phyloP scores from a whole-genome alignment of 805 yeast genomes.

The Schizosaccharomyces lindneri region DNA sequence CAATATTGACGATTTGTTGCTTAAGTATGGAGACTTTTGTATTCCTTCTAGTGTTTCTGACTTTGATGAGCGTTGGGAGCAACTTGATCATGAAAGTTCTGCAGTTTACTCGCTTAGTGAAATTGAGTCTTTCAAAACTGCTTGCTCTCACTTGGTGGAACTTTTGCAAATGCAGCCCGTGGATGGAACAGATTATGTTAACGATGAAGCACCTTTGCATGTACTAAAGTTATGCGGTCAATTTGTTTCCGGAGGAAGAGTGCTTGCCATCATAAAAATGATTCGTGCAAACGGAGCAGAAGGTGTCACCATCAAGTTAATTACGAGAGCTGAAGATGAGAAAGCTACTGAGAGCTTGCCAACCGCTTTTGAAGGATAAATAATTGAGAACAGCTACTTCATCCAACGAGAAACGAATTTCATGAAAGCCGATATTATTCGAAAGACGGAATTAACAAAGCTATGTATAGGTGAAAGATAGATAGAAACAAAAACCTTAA shows the following conservation, averaged over 20 bases:
- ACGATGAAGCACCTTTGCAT: slow-evolving; percentile 26
- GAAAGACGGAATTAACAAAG: too few relatives aligned
- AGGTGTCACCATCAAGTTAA: slow-evolving; percentile 23
- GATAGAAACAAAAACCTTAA: too few relatives aligned
- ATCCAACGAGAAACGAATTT: background rate
- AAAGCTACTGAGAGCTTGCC: background rate
- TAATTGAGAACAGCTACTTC: background rate
- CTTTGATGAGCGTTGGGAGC: slow-evolving; percentile 52
- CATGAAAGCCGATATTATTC: too few relatives aligned
- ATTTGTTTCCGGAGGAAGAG: slow-evolving; percentile 26
- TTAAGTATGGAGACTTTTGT: slow-evolving; percentile 62
- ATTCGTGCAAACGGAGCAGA: slow-evolving; percentile 16
- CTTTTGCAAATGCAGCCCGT: slow-evolving; percentile 43
- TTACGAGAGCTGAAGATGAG: slow-evolving; percentile 13
- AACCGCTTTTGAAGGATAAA: too few relatives aligned
- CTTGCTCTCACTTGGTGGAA: slow-evolving; percentile 27
- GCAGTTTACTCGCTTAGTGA: slow-evolving; percentile 43
- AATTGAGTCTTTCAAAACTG: slow-evolving; percentile 24
- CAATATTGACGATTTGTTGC: slow-evolving; percentile 55
- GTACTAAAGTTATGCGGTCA: slow-evolving; percentile 64
- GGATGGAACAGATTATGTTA: slow-evolving; percentile 46
- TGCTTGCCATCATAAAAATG: slow-evolving; percentile 20
- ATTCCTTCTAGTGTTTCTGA: slow-evolving; percentile 53
- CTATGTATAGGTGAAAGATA: too few relatives aligned
- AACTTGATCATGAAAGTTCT: slow-evolving; percentile 30